Evolutionary conservation across 2,329 filamentous ascomycete genomes (phyloP), one percentile per base, ranked within the genome.

Genomic region (Botrytis byssoidea): DNA sequence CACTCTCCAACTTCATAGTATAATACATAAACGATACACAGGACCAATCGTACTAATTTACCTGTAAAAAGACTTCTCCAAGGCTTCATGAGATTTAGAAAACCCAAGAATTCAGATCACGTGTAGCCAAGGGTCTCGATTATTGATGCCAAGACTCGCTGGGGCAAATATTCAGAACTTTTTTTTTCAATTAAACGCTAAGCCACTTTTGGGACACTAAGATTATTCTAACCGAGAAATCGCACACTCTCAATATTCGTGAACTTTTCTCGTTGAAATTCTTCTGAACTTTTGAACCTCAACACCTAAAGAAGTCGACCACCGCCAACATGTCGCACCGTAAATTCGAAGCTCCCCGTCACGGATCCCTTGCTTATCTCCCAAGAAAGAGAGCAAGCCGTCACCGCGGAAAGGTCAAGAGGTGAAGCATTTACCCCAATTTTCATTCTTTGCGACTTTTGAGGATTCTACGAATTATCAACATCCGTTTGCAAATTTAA

Each of bases 401-500:
- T 83, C 95, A 98, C 88, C 89, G 95, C 82, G 95, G 95, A 86
- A 97, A 97, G 90, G 95, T 98, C 85, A 98, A 98, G 94, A 94
- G 92, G 94, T 97, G 89, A 90, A 90, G 89, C 60, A 74, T 74
- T 57, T 74, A 74, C 59, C 65, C 55, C 32, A 42, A 57, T 57
- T 60, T 48, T 66, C 70, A 66, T 37, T 69, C 16, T 42, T 68
- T 76, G 65, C 77, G 73, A 67, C 77, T 61, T 37, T 61, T 32
- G 42, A 46, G 7, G 18, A 32, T 68, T 42, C 9, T 9, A 29
- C 35, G 25, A 65, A 68, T 57, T 37, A 57, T 57, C n/a, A 29
- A 46, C 29, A 48, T 71, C 25, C 14, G 29, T 12, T 35, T 60
- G 35, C 46, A 57, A 46, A 35, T 37, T 35, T 22, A 60, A 8